Evolutionary conservation across 306 rosid genomes (phyloP).

Genomic region (Morella rubra): DNA sequence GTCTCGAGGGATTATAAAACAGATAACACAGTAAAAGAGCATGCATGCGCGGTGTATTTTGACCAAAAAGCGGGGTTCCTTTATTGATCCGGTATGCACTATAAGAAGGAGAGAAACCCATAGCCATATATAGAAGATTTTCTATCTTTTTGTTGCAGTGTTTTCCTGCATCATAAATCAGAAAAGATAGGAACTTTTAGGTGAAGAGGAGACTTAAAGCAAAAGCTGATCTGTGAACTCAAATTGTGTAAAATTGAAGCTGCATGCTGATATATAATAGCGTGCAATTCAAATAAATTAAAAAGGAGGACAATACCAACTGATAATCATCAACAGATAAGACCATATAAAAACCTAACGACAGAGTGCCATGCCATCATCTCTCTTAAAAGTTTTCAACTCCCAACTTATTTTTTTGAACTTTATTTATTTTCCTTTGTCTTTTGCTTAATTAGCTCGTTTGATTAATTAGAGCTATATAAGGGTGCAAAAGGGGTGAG

Average conservation of each 20-base stretch:
- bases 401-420: background rate
- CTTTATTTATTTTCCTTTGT: background rate
- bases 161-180: no score
- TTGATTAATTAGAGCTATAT: background rate
- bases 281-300: background rate
- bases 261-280: background rate
- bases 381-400: background rate
- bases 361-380: background rate
- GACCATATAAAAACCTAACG: background rate
- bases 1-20: no score
- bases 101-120: no score
- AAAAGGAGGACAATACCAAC: background rate
- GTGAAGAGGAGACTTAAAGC: background rate
- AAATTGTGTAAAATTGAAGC: background rate
- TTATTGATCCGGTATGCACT: no score
- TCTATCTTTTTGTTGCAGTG: no score
- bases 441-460: background rate
- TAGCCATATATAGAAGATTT: no score
- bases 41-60: no score
- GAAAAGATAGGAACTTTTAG: no score
- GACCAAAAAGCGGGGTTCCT: no score
- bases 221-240: background rate
- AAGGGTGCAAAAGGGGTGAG: background rate
- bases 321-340: background rate
- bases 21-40: no score